phyloP scores from a whole-genome alignment of 306 rosid genomes.

The Boehmeria nivea region DNA sequence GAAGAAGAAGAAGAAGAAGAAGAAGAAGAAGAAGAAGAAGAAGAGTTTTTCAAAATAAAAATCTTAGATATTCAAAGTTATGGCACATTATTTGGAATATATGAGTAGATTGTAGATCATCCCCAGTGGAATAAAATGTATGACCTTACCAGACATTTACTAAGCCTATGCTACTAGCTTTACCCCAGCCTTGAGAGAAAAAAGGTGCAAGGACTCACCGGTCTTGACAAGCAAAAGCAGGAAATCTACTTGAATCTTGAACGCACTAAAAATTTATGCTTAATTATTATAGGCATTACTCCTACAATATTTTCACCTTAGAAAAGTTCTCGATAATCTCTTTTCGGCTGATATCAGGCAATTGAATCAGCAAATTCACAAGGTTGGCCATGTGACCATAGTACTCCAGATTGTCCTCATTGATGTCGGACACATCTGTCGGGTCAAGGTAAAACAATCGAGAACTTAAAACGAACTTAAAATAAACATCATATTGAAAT shows the following conservation, averaged over 20 bases:
- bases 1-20: no score
- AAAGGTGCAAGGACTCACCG: background rate
- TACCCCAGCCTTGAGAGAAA: no score
- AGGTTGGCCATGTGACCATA: slow-evolving; percentile 93
- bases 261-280: background rate
- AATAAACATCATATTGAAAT: slow-evolving; percentile 15
- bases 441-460: slow-evolving; percentile 37
- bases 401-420: slow-evolving; percentile 60
- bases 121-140: background rate
- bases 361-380: slow-evolving; percentile 57
- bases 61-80: slow-evolving; percentile 7
- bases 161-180: no score
- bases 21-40: no score
- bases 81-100: no score
- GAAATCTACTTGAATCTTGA: no score
- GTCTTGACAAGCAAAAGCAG: background rate
- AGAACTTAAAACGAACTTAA: background rate
- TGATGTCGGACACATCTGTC: slow-evolving; percentile 65
- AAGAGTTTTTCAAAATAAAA: slow-evolving; percentile 1
- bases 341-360: slow-evolving; percentile 63
- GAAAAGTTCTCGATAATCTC: slow-evolving; percentile 73
- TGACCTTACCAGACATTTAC: no score
- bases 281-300: background rate
- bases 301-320: slow-evolving; percentile 39
- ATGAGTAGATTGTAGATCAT: no score